phyloP scores from a whole-genome alignment of 495 filamentous ascomycete genomes.

The Delitschia confertaspora region DNA sequence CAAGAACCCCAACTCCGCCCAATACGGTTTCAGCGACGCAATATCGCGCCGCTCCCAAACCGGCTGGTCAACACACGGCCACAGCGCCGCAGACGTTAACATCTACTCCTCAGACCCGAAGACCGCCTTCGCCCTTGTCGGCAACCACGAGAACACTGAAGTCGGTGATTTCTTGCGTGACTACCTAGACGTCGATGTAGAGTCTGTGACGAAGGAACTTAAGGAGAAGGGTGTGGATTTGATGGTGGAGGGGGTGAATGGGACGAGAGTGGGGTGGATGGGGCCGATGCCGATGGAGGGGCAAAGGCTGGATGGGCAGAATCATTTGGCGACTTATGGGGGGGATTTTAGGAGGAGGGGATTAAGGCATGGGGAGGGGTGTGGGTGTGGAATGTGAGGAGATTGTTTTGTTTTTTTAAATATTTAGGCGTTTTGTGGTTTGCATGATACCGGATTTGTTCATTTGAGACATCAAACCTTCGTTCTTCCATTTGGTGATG shows the following conservation, averaged over 20 bases:
- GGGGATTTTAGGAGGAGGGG: constrained; percentile 35
- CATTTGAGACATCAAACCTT: no score
- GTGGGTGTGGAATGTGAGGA: constrained; percentile 26
- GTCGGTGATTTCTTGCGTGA: constrained; percentile 69
- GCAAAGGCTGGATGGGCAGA: constrained; percentile 34
- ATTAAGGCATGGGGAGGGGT: constrained; percentile 19
- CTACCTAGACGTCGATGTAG: constrained; percentile 74
- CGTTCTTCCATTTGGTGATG: no score
- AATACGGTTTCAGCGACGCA: constrained; percentile 69
- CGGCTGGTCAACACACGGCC: constrained; percentile 87
- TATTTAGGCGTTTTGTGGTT: no score
- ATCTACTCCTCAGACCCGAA: constrained; percentile 58
- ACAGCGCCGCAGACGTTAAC: constrained; percentile 85
- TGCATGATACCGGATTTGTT: no score
- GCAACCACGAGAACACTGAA: constrained; percentile 94
- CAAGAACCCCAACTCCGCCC: constrained; percentile 41
- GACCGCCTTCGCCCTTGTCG: constrained; percentile 47
- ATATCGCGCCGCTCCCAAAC: constrained; percentile 78
- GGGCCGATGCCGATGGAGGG: constrained; percentile 30
- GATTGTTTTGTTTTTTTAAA: no score
- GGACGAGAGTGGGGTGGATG: constrained; percentile 29
- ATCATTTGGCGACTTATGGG: constrained; percentile 34
- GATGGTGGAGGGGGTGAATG: constrained; percentile 16
- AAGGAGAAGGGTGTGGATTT: constrained; percentile 44
- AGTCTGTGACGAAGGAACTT: constrained; percentile 64